Conservation (phyloP, 345 rosid species). For the Boechera stricta region DNA sequence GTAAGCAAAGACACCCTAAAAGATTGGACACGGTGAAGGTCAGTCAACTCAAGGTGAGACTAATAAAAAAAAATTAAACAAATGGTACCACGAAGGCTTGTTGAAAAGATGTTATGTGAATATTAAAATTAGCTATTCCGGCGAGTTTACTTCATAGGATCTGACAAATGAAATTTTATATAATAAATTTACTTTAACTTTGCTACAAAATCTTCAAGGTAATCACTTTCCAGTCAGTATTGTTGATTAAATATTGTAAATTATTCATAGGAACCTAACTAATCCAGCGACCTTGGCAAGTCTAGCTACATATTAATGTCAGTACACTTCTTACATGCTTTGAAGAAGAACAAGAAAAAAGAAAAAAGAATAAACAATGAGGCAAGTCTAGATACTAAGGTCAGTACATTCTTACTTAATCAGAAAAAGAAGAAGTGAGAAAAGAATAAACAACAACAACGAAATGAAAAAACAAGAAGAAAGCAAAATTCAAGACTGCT, state of each 20-base stretch:
- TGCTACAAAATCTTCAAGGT: conserved; percentile 33
- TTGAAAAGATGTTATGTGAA: conserved; percentile 27
- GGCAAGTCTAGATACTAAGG: neutral
- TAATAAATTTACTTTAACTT: conserved; percentile 29
- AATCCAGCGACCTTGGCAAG: conserved; percentile 28
- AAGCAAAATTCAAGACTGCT: too few relatives aligned
- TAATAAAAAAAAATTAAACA: conserved; percentile 4
- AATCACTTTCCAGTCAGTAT: conserved; percentile 37
- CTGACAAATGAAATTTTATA: conserved; percentile 43
- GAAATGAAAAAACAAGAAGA: too few relatives aligned
- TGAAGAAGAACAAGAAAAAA: neutral
- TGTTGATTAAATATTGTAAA: conserved; percentile 34
- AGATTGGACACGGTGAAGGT: conserved; percentile 19
- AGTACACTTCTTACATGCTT: conserved; percentile 10
- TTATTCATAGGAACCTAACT: conserved; percentile 32
- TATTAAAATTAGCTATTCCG: conserved; percentile 43
- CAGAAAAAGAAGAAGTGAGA: too few relatives aligned
- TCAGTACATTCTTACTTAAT: neutral
- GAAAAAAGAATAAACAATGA: neutral
- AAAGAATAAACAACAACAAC: too few relatives aligned
- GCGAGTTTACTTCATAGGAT: conserved; percentile 41
- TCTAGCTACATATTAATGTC: conserved; percentile 15
- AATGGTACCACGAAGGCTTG: conserved; percentile 23
- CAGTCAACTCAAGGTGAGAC: conserved; percentile 23
- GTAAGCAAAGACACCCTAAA: neutral